Conservation (phyloP, 192 early-diverging fungal genomes). For the Linnemannia hyalina region DNA sequence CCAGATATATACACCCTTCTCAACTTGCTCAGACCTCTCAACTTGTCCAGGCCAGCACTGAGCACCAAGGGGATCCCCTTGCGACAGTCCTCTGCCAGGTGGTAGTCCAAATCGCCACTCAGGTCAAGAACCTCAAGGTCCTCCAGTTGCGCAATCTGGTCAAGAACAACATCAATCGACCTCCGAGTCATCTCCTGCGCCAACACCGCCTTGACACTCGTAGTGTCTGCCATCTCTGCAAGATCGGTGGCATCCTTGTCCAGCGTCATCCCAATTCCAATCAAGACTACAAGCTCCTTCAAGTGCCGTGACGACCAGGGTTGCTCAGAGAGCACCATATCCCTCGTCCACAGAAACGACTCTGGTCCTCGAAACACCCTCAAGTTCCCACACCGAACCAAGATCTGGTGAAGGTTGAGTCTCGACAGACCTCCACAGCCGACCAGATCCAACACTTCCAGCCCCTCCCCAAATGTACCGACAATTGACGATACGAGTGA, state of each 20-base stretch:
- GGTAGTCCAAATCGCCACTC: neutral
- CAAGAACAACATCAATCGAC: neutral
- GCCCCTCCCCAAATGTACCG: neutral
- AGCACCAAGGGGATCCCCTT: constrained; percentile 6
- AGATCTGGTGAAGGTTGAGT: constrained; percentile 2
- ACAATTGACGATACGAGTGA: neutral
- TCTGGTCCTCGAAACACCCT: constrained; percentile 9
- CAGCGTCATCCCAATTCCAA: neutral
- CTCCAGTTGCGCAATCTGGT: constrained; percentile 3
- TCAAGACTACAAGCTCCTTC: constrained; percentile 4
- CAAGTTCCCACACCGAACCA: neutral
- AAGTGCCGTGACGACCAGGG: neutral
- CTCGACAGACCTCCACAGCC: constrained; percentile 5
- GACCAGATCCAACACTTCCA: constrained; percentile 1
- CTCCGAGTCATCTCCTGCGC: neutral
- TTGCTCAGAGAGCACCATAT: constrained; percentile 6
- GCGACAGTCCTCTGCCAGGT: neutral
- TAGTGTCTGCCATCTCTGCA: neutral
- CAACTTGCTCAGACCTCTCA: constrained; percentile 6
- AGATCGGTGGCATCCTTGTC: neutral
- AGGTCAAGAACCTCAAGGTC: constrained; percentile 9
- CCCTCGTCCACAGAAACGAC: constrained; percentile 5
- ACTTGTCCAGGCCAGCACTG: constrained; percentile 8
- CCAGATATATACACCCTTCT: constrained; percentile 8
- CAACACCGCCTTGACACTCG: neutral